Conservation (phyloP, 176 grass and related monocot genomes). For the Musa schizocarpa region DNA sequence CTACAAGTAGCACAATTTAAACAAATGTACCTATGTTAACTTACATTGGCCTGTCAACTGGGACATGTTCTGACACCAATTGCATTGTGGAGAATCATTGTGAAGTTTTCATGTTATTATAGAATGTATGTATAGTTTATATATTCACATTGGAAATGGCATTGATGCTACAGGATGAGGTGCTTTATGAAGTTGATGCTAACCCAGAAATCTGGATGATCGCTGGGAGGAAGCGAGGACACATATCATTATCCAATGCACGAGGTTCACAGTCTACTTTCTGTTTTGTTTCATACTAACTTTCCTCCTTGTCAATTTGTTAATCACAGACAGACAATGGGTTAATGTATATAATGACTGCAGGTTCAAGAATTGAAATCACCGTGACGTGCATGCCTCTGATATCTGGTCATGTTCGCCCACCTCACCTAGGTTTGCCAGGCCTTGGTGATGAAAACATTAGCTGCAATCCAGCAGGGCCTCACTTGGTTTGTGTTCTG, state of each 20-base stretch:
- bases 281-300: background rate
- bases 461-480: slow-evolving; percentile 78
- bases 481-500: slow-evolving; percentile 85
- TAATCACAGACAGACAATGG: background rate
- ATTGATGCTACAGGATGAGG: slow-evolving; percentile 47
- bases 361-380: slow-evolving; percentile 96
- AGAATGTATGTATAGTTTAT: background rate
- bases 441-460: slow-evolving; percentile 65
- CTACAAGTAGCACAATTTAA: background rate
- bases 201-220: slow-evolving; percentile 98
- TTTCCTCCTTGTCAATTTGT: background rate
- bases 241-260: slow-evolving; percentile 48
- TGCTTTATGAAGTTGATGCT: slow-evolving; percentile 77
- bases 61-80: background rate
- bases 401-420: slow-evolving; percentile 83
- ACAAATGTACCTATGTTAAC: background rate
- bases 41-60: no score
- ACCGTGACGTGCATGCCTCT: slow-evolving; percentile 77
- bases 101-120: background rate
- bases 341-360: slow-evolving; percentile 15
- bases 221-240: slow-evolving; percentile 88
- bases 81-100: background rate
- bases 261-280: slow-evolving; percentile 36
- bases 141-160: background rate
- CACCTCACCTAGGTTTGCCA: slow-evolving; percentile 70